Evolutionary conservation across 306 rosid genomes (phyloP), one percentile per base, ranked within the genome.

Genomic region (Trifolium dubium): DNA sequence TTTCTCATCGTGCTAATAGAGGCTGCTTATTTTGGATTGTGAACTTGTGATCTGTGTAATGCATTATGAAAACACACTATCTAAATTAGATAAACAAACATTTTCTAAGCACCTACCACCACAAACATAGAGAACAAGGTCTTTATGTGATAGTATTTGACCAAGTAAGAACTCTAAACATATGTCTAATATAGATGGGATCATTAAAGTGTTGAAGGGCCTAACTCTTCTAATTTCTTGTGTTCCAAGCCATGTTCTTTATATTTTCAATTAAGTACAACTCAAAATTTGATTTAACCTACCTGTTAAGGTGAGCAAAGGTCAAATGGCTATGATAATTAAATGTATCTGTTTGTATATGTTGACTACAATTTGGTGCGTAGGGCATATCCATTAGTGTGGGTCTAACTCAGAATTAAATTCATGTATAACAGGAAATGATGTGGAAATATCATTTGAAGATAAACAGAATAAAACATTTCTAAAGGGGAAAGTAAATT

Each of bases 201-300:
- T 77, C 23, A 30, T 72, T 35, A 40, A 32, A 69, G 89, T 91
- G 93, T 81, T 28, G 1, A 66, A 81, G 54, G 74, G 76, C 92
- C 97, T 69, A 88, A 88, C 84, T 83, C 53, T 67, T 32, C 46
- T 32, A 31, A 60, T n/a, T 14, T 46, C 47, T 76, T 82, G 60
- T 40, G 62, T 75, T 74, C 78, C 84, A 80, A 76, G 69, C 60
- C 47, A 77, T 46, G 69, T 58, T 15, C 53, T 61, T 15, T 18
- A 29, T 63, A 72, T 35, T 71, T 71, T 76, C 73, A 7, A 64
- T 72, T 78, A 81, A 71, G 78, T 35, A 58, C 64, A 73, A 60
- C 53, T 68, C 73, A 56, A 70, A 59, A 64, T 80, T 71, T 64
- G 66, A 39, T 68, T 70, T 40, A n/a, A 23, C 23, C 23, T 23